Evolutionary conservation across 1,284 basidiomycete genomes (phyloP).

Genomic region (Ceratobasidium sp.): DNA sequence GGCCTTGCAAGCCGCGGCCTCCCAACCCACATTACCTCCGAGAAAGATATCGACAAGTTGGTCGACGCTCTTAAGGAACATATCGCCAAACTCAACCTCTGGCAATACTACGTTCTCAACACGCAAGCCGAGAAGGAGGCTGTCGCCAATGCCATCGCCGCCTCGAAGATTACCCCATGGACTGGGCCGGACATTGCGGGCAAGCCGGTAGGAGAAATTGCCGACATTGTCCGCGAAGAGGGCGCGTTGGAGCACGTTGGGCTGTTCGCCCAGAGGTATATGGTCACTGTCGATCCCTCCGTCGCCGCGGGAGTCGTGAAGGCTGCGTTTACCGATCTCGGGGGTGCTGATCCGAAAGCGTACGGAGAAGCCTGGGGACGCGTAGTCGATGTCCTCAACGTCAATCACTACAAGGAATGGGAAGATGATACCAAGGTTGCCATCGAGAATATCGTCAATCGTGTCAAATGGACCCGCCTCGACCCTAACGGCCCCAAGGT

Average conservation of each 20-base stretch:
- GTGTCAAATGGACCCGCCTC: slow-evolving; percentile 79
- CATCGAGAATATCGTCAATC: slow-evolving; percentile 72
- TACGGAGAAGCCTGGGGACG: slow-evolving; percentile 73
- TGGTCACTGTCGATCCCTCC: slow-evolving; percentile 64
- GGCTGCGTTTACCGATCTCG: slow-evolving; percentile 66
- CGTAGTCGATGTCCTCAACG: slow-evolving; percentile 84
- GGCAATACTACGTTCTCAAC: slow-evolving; percentile 92
- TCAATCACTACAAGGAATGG: slow-evolving; percentile 83
- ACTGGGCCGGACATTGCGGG: slow-evolving; percentile 60
- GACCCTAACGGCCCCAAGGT: slow-evolving; percentile 82
- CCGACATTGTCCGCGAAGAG: slow-evolving; percentile 62
- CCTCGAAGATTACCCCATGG: slow-evolving; percentile 54
- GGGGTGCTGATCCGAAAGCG: slow-evolving; percentile 55
- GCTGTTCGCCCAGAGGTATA: slow-evolving; percentile 69
- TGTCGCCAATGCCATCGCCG: slow-evolving; percentile 59
- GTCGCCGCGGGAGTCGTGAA: slow-evolving; percentile 72
- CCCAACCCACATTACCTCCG: slow-evolving; percentile 68
- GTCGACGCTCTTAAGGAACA: slow-evolving; percentile 66
- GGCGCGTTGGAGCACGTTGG: slow-evolving; percentile 64
- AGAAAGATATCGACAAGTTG: slow-evolving; percentile 71
- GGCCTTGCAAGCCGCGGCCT: slow-evolving; percentile 70
- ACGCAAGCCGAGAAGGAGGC: slow-evolving; percentile 62
- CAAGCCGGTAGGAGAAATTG: slow-evolving; percentile 71
- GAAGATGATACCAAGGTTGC: slow-evolving; percentile 79
- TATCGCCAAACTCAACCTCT: slow-evolving; percentile 72